These are phyloP conservation scores for Stephanocyclus meneghinianus DNA, from an alignment of 352 stramenopile species.

Conservation along the genomic window DNA sequence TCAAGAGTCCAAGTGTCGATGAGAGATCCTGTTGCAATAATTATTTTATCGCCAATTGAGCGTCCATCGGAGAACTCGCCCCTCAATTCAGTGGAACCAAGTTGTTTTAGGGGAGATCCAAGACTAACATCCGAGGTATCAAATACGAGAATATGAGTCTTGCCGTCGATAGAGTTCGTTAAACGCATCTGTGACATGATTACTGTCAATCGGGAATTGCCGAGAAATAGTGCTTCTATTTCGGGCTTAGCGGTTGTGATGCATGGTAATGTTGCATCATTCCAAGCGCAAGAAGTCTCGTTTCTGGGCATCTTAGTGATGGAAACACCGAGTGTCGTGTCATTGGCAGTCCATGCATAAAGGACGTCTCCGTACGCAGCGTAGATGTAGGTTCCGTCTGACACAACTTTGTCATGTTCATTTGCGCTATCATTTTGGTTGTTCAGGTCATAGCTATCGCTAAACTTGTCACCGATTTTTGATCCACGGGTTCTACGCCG, in stretches of 20 bases:
- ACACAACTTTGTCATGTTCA: background rate
- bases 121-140: conserved; percentile 3
- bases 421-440: background rate
- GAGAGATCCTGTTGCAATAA: conserved; percentile 2
- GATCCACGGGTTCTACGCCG: background rate
- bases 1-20: conserved; percentile 3
- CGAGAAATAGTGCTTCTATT: conserved; percentile 11
- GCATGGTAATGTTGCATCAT: conserved; percentile 1
- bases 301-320: conserved; percentile 3
- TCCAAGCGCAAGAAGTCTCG: background rate
- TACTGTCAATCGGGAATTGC: conserved; percentile 7
- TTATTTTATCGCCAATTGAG: conserved; percentile 1
- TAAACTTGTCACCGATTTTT: background rate
- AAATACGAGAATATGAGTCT: background rate
- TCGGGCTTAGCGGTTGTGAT: background rate
- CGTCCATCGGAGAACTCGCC: conserved; percentile 6
- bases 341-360: conserved; percentile 1
- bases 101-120: conserved; percentile 13
- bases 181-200: background rate
- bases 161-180: background rate
- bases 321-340: background rate
- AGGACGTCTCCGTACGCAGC: conserved; percentile 8
- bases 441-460: conserved; percentile 2
- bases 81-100: conserved; percentile 6
- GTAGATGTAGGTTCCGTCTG: conserved; percentile 6